Evolutionary conservation across 805 yeast genomes (phyloP), one percentile per base, ranked within the genome.

Genomic region (Wilhelminamyces savonicus): DNA sequence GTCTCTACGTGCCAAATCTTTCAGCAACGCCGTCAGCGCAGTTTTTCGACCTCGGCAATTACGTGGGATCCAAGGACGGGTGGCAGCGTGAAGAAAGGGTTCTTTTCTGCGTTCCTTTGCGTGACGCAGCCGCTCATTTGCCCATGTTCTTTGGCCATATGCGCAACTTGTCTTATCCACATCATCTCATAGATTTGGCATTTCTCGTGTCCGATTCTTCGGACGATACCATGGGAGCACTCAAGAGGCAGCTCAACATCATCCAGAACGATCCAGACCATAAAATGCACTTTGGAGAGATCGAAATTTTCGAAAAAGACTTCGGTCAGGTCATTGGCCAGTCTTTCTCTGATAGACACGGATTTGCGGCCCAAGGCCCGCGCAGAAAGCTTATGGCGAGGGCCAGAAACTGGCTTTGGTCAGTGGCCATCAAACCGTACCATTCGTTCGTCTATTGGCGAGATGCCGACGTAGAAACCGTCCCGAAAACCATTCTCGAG

Each of bases 391-490:
- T 86, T 43, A 90, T 90, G 97, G 97, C 94, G 4, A 70, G 87
- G 35, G 97, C 97, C 5, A 71, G 97, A 54, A 90, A 90, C 56
- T 90, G 97, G 97, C 62, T 90, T 24, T 74, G 87, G 51, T 65
- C 90, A 1, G 86, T 82, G 5, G 94, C 95, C 2, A 56, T 90
- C 28, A 80, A 78, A 53, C 97, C 97, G 1, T 78, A 90, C 53
- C 97, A 90, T 53, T 78, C 94, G 6, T 87, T 88, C 82, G 96
- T 90, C 6, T 87, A 88, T 55, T 90, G 97, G 97, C 69, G 97
- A 57, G 97, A 90, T 62, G 95, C 92, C 9, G 97, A 90, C 56
- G 95, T 90, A n/a, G 95, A 88, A 53, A 78, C 88, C 0, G 76
- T 82, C 18, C 94, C 96, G 4, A 69, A 78, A 1, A 79, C 95